Evolutionary conservation across 2,329 filamentous ascomycete species (phyloP), one percentile per base, ranked within the genome.

Genomic region (Fulvia fulva): DNA sequence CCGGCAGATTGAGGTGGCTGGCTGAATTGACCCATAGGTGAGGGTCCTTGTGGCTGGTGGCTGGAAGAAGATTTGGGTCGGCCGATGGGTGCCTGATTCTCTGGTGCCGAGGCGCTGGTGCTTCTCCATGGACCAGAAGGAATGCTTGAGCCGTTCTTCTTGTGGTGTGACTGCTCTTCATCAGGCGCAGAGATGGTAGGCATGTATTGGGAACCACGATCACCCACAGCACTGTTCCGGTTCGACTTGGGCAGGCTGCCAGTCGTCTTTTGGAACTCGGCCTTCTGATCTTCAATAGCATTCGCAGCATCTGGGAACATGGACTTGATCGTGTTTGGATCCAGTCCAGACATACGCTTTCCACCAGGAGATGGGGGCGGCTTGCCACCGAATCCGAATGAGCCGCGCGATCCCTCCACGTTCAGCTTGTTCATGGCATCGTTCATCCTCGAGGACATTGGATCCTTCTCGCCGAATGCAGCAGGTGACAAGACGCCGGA

Each of bases 251-350:
- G 91, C 22, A 88, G 87, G 64, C 92, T 28, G 59, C 93, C 94
- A 3, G 92, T 96, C 73, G 96, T 90, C 74, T 97, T 92, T 19
- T 92, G 95, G 72, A 95, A 97, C 74, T 97, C 95, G 58, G 92
- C 93, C 79, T 97, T 97, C 76, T 99, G 93, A 61, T 94, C 96
- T 25, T 93, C 93, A 74, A 99, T 97, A n/a, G 94, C 94, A 44
- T 93, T 93, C 14, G 94, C 94, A 46, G 94, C 94, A 78, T 99
- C 94, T 6, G 94, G 94, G 74, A 99, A 99, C 94, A 99, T 97
- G 69, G 91, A 91, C 76, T 96, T 96, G 76, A 99, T 97, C 23
- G 91, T 95, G 30, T 88, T 91, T 5, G 90, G 83, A 72, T 97
- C 93, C 57, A 99, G 85, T n/a, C 89, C 91, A 47, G 94, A 97